These are phyloP conservation scores for Mycena polygramma DNA, from an alignment of 768 basidiomycete genomes.

Conservation along the genomic window DNA sequence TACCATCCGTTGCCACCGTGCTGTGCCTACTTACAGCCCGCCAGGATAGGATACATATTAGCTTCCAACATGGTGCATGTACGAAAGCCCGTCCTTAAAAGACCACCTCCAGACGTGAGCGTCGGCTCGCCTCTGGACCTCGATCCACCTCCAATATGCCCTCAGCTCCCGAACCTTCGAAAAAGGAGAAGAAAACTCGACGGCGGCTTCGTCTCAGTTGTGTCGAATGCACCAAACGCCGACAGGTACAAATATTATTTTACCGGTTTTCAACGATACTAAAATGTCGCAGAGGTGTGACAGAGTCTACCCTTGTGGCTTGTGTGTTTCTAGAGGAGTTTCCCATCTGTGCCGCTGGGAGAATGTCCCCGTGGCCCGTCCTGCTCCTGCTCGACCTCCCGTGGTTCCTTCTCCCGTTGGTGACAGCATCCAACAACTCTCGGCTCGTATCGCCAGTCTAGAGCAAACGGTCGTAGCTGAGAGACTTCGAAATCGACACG, in stretches of 20 bases:
- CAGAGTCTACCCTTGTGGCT: conserved; percentile 57
- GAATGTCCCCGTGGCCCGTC: conserved; percentile 57
- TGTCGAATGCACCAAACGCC: conserved; percentile 68
- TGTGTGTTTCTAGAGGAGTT: conserved; percentile 55
- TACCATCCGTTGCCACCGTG: conserved; percentile 33
- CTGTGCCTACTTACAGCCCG: conserved; percentile 32
- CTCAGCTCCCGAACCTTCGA: conserved; percentile 21
- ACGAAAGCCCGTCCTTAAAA: conserved; percentile 35
- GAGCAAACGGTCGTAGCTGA: conserved; percentile 44
- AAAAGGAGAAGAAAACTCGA: conserved; percentile 64
- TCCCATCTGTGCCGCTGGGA: conserved; percentile 63
- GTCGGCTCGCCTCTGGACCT: conserved; percentile 23
- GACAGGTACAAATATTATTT: conserved; percentile 55
- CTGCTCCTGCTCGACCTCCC: conserved; percentile 56
- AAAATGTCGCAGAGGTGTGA: conserved; percentile 62
- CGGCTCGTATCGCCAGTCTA: conserved; percentile 44
- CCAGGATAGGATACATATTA: conserved; percentile 36
- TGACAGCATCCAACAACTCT: conserved; percentile 42
- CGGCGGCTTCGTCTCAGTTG: conserved; percentile 65
- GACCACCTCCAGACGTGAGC: conserved; percentile 18
- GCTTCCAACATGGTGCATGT: conserved; percentile 26
- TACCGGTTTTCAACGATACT: conserved; percentile 14
- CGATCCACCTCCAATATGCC: conserved; percentile 23
- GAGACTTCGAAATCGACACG: conserved; percentile 25
- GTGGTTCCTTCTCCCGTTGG: conserved; percentile 36